Percentiles rank a stretch among this genome's conserved stretches.
Evolutionary conservation across 352 stramenopile genomes (phyloP).

Genomic region (Pythium sukuiense): DNA sequence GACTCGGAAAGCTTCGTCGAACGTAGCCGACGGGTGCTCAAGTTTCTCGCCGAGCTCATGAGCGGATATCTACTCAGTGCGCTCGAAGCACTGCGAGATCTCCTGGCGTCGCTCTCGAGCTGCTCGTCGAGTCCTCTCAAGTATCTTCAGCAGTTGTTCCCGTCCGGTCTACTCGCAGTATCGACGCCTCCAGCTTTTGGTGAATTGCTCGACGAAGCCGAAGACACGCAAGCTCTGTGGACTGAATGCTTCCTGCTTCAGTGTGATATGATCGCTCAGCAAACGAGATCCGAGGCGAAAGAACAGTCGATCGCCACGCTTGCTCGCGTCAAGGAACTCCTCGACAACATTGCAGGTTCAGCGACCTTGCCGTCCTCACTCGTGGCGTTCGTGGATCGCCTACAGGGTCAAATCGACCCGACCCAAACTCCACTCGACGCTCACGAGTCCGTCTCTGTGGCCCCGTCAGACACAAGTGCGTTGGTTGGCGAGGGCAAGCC

Average conservation of each 20-base stretch:
- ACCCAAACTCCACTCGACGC: not conserved
- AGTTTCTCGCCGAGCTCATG: conserved; percentile 52
- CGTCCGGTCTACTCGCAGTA: conserved; percentile 34
- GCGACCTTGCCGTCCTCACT: not conserved
- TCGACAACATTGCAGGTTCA: not conserved
- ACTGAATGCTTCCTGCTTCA: conserved; percentile 45
- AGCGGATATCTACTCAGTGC: conserved; percentile 54
- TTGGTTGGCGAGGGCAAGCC: not conserved
- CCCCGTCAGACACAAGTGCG: not conserved
- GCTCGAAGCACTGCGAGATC: conserved; percentile 35
- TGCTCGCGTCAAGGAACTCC: not conserved
- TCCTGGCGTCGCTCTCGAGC: conserved; percentile 1
- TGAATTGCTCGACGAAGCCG: conserved; percentile 47
- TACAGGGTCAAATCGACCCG: not conserved
- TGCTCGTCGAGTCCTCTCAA: not conserved
- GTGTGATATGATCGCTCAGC: conserved; percentile 32
- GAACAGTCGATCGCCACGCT: not conserved
- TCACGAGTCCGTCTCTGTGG: not conserved
- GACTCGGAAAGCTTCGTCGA: conserved; percentile 8
- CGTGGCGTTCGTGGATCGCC: not conserved
- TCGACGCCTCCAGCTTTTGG: conserved; percentile 36
- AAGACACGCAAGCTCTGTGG: conserved; percentile 46
- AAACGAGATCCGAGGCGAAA: conserved; percentile 12
- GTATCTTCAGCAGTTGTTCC: conserved; percentile 37
- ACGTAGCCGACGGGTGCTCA: conserved; percentile 37